Base-by-base conservation (phyloP, 305 asterid species). In the Euphrasia arctica region DNA sequence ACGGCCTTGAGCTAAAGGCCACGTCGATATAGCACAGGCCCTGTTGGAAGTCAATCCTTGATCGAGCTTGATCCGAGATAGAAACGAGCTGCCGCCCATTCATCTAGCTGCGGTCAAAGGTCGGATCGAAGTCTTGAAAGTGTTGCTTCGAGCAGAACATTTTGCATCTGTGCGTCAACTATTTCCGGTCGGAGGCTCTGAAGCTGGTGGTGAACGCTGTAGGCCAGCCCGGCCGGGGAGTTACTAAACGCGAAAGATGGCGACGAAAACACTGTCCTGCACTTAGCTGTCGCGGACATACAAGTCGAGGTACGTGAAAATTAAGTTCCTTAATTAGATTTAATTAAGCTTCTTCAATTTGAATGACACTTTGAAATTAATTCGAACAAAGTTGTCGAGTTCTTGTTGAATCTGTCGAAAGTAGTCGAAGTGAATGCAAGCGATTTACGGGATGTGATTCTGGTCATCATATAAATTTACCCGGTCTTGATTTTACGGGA, bases 41-140 rank as follows among this genome's bases (percentile, higher is more conserved):
- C 58, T 79, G 25, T 6, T 68, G 27, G 11, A 31, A 0, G 68
- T 11, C 9, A 41, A 66, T 47, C 56, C 58, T 3, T 68, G 6
- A 2, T 43, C 60, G 55, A 72, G 75, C 54, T 3, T 56, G 14
- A 75, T 42, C 4, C 72, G 74, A 1, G 82, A 77, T 1, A 41
- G 45, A 43, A 75, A 72, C 47, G 72, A 65, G 52, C 63, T 65
- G 1, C 57, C 65, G 11, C 82, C 82, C 0, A 27, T 77, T 49
- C 85, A 80, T 58, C 45, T 72, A 5, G 83, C 83, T 0, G 77
- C 75, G 0, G 11, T 59, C 5, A 77, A 80, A 69, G 80, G 82
- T 25, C 65, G 50, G 7, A 7, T 47, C 11, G 68, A 69, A 1
- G 85, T 63, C 12, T 7, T 74, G 74, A 39, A 50, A n/a, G 41